Evolutionary conservation across 139 green algal genomes (phyloP), one percentile per base, ranked within the genome.

Genomic region (Medakamo hakoo): DNA sequence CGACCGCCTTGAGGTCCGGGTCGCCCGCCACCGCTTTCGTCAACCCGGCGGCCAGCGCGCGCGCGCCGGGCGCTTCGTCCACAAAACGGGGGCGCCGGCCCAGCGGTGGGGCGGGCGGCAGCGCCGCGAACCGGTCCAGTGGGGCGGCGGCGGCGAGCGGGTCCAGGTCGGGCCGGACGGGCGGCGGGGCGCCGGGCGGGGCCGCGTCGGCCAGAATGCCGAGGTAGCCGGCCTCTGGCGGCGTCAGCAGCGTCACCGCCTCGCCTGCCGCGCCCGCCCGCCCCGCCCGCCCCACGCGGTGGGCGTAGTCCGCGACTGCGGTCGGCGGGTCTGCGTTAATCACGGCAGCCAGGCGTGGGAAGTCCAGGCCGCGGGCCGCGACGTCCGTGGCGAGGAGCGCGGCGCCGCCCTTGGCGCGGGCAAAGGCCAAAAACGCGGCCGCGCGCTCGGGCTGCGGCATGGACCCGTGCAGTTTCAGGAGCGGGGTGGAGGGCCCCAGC

Each of bases 391-490:
- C 93, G 48, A 94, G 68, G 60, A 96, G 72, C 57, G 93, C 80
- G 9, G 40, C 40, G 3, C 80, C 88, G 0, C 28, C 31, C 21
- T 31, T 19, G 24, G 29, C 56, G 27, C 62, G 68, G 0, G 68
- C 68, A 59, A 95, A 98, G 2, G 60, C 72, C 16, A 89, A 58
- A 68, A 95, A 89, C 0, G 81, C 67, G 32, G 68, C 70, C 3
- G 80, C 88, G 24, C 92, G 80, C 67, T 95, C 78, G 4, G 63
- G 66, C 73, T 87, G 78, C 19, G 65, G 30, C 76, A 97, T 83
- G 69, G 92, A 92, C 18, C 91, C 91, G 69, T 97, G 91, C 63
- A 97, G 81, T 76, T 88, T 92, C 40, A 89, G 78, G 52, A 96
- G 29, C 0, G 75, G 73, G n/a, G 60, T 58, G 16, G 63, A 20